These are phyloP conservation scores for Diaporthe helianthi DNA, from an alignment of 2,329 filamentous ascomycete species.

Conservation along the genomic window DNA sequence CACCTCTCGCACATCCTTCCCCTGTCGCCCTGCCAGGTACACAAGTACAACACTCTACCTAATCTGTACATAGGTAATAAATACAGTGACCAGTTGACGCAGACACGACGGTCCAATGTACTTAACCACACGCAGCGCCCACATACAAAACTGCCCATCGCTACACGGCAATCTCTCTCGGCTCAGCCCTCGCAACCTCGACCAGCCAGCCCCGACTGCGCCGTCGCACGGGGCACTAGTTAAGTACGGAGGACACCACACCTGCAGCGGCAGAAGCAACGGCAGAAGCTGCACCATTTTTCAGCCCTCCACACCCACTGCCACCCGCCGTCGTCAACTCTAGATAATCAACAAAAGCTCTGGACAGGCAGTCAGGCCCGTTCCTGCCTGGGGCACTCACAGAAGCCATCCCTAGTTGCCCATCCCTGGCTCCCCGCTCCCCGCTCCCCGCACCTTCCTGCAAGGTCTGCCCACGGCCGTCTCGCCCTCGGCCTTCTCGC, in stretches of 20 bases:
- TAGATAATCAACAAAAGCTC: too few relatives aligned
- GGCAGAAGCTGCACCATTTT: slow-evolving; percentile 5
- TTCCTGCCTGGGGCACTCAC: not conserved
- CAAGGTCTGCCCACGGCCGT: not conserved
- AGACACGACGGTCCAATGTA: not conserved
- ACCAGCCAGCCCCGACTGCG: not conserved
- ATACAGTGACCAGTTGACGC: not conserved
- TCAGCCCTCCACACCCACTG: not conserved
- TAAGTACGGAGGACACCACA: slow-evolving; percentile 1
- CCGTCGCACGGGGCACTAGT: slow-evolving; percentile 20
- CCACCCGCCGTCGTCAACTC: not conserved
- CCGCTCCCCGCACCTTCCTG: slow-evolving; percentile 31
- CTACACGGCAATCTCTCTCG: not conserved
- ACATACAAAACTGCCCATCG: not conserved
- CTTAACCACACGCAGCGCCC: not conserved
- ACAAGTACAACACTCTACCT: too few relatives aligned
- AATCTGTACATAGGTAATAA: not conserved
- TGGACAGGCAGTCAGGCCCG: not conserved
- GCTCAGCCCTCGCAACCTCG: not conserved
- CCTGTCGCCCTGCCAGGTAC: not conserved
- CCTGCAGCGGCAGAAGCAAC: not conserved
- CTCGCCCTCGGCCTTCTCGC: not conserved
- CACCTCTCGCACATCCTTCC: slow-evolving; percentile 14
- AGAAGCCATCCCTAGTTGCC: slow-evolving; percentile 5
- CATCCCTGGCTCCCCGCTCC: slow-evolving; percentile 33